A percentile compares a stretch with the other conserved stretches of the same genome.
phyloP scores from a whole-genome alignment of 495 filamentous ascomycete genomes.

The Tirmania nivea region DNA sequence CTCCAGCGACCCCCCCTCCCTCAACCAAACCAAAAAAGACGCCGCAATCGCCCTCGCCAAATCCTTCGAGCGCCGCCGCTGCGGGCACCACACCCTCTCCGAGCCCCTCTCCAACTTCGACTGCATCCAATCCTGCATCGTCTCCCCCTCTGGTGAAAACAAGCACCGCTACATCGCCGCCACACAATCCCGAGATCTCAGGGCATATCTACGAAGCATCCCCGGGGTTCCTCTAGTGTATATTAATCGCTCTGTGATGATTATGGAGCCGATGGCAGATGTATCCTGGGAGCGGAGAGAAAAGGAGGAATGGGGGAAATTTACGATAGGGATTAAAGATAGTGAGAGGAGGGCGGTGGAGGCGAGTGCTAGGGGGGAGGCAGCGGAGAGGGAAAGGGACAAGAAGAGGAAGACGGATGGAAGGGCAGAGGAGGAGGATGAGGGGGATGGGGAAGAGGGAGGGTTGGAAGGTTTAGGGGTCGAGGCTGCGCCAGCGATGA shows the following conservation, averaged over 20 bases:
- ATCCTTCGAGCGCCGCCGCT: conserved; percentile 61
- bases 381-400: conserved; percentile 32
- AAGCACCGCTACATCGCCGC: conserved; percentile 83
- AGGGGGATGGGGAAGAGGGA: background rate
- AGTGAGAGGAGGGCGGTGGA: conserved; percentile 22
- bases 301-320: conserved; percentile 51
- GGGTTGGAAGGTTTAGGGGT: background rate
- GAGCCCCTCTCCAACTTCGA: conserved; percentile 52
- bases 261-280: conserved; percentile 67
- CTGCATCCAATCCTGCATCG: conserved; percentile 47
- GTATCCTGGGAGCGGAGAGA: conserved; percentile 39
- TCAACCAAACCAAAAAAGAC: conserved; percentile 29
- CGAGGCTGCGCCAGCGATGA: background rate
- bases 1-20: conserved; percentile 16
- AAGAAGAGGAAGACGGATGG: conserved; percentile 23
- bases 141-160: conserved; percentile 48
- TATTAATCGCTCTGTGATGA: conserved; percentile 68
- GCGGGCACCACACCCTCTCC: conserved; percentile 65
- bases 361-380: conserved; percentile 17
- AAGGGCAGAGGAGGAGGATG: background rate
- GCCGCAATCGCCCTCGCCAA: conserved; percentile 46
- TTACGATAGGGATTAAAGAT: conserved; percentile 44
- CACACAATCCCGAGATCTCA: conserved; percentile 39
- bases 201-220: conserved; percentile 33
- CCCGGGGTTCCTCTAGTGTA: conserved; percentile 64